These are phyloP conservation scores for Pelargonium fulgidum DNA, from an alignment of 441 rosid species.

Conservation along the genomic window DNA sequence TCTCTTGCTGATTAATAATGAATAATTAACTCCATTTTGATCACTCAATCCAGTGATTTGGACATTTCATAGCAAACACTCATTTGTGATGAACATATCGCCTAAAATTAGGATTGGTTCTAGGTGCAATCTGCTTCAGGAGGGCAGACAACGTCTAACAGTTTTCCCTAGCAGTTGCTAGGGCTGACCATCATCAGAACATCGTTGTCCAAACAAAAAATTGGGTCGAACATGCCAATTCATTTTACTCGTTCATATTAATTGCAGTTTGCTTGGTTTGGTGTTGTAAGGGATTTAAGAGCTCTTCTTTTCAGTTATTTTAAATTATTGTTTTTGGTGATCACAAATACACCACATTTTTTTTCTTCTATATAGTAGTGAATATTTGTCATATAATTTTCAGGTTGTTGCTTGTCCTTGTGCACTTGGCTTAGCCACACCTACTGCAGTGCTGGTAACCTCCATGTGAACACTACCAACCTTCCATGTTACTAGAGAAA, in stretches of 20 bases:
- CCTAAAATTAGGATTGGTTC: not conserved
- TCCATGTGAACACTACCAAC: slow-evolving; percentile 16
- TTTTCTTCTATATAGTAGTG: not conserved
- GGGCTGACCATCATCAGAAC: not conserved
- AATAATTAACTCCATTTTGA: not conserved
- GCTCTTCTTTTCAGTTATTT: not conserved
- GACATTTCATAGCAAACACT: not conserved
- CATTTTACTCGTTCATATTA: not conserved
- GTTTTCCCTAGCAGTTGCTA: not conserved
- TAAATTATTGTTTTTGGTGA: not conserved
- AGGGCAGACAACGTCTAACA: not conserved
- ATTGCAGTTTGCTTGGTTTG: not conserved
- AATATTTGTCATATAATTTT: slow-evolving; percentile 24
- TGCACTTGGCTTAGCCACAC: slow-evolving; percentile 97
- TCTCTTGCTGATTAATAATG: too few relatives aligned
- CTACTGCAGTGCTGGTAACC: slow-evolving; percentile 86
- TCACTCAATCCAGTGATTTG: not conserved
- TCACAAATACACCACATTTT: not conserved
- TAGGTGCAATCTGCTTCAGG: not conserved
- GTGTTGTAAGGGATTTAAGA: not conserved
- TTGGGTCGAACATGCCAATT: not conserved
- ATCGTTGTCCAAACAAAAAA: not conserved
- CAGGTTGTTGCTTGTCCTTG: slow-evolving; percentile 99
- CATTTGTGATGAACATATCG: not conserved
- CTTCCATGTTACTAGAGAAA: slow-evolving; percentile 8